Conservation (phyloP, 2,329 filamentous ascomycete species). For the Cordyceps fumosorosea region DNA sequence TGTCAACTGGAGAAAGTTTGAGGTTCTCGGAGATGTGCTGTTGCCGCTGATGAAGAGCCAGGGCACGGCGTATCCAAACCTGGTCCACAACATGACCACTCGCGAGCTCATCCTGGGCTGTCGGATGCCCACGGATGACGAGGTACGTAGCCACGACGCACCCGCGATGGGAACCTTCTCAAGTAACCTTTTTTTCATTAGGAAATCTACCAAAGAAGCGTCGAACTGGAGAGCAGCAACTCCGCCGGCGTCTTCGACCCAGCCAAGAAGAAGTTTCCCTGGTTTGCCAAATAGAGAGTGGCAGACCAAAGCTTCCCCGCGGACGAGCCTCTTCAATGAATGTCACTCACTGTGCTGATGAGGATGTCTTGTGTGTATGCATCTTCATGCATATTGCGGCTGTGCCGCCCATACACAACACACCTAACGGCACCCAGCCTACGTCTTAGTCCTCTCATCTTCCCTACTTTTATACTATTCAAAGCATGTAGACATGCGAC, state of each 20-base stretch:
- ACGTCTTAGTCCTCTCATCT: background rate
- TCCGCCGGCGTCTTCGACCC: conserved; percentile 37
- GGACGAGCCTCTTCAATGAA: background rate
- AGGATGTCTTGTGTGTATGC: background rate
- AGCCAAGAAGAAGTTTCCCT: conserved; percentile 59
- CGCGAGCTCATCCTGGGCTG: conserved; percentile 74
- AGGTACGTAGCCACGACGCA: conserved; percentile 51
- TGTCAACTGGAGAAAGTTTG: conserved; percentile 98
- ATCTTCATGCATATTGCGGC: background rate
- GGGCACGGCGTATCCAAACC: conserved; percentile 69
- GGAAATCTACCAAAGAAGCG: conserved; percentile 59
- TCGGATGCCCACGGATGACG: conserved; percentile 76
- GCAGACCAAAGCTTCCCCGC: conserved; percentile 1
- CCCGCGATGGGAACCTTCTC: no score
- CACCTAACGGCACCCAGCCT: background rate
- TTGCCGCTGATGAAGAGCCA: conserved; percentile 89
- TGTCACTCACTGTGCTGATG: background rate
- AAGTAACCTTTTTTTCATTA: conserved; percentile 21
- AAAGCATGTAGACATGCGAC: conserved; percentile 5
- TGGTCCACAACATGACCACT: conserved; percentile 62
- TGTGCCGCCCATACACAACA: background rate
- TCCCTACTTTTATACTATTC: background rate
- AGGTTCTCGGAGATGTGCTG: conserved; percentile 88
- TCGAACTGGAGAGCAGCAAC: conserved; percentile 49
- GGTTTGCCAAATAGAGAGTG: conserved; percentile 47